Evolutionary conservation across 805 yeast genomes (phyloP), one percentile per base, ranked within the genome.

Genomic region (Brettanomyces anomalus): DNA sequence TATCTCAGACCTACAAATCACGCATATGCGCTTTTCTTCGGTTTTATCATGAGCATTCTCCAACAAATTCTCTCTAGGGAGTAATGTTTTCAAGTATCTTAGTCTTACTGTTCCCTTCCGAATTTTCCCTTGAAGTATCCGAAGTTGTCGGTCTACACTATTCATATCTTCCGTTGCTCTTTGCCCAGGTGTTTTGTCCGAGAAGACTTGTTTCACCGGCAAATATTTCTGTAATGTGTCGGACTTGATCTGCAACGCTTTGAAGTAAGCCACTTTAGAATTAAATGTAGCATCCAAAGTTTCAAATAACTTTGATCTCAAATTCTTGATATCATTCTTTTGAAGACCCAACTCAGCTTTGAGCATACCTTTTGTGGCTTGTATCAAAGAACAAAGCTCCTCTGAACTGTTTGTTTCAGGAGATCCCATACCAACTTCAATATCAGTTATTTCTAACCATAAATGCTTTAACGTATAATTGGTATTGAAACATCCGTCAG

Each of bases 201-300:
- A 40, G 4, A 28, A 20, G 3, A 26, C 20, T 5, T 49, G 43
- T 6, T 49, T 48, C 17, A 59, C 52, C 14, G 68, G 59, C 19
- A 65, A 66, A 42, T 75, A 65, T 7, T 76, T 71, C 6, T 72
- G 72, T 31, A 90, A 89, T 35, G 79, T 79, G 61, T 93, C 97
- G 0, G 97, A 87, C 19, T 89, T 72, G 41, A 72, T 81, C 60
- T 93, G 98, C 26, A 93, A 70, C 47, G 86, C 89, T 52, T 79
- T 78, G 64, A 81, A 93, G 59, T 89, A 93, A 36, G 74, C 83
- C 33, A 90, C 73, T 41, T 90, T 77, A n/a, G 79, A 66, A 60
- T 90, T 93, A 63, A 80, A 90, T 1, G 85, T 71, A 28, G 73
- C 72, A 48, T 86, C 77, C 46, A 80, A 65, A 36, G 67, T 65